A percentile compares a stretch with the other conserved stretches of the same genome.
These are phyloP conservation scores for Phaseolus coccineus DNA, from an alignment of 331 rosid species.

Conservation along the genomic window DNA sequence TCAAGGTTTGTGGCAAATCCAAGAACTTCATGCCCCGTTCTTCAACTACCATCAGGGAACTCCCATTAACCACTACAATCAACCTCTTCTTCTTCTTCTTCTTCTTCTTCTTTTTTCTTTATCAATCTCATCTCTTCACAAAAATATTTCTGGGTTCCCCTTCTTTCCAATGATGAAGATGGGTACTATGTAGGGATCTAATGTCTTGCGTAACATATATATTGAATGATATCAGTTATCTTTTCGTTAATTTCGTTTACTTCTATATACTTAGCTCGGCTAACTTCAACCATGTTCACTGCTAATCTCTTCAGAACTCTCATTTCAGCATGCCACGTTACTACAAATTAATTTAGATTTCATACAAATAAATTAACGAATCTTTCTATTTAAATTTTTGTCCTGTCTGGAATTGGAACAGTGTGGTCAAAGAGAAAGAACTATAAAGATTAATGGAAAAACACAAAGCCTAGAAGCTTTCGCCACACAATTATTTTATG, in stretches of 20 bases:
- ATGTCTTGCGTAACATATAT: conserved; percentile 4
- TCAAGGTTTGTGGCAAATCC: conserved; percentile 76
- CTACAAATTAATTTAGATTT: neutral
- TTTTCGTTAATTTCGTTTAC: neutral
- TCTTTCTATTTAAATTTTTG: neutral
- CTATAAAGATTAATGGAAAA: neutral
- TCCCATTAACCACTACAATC: conserved; percentile 25
- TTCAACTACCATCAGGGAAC: conserved; percentile 35
- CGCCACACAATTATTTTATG: neutral
- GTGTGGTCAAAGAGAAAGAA: conserved; percentile 3
- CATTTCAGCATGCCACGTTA: neutral
- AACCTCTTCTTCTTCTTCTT: neutral
- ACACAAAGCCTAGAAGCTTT: conserved; percentile 8
- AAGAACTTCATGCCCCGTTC: conserved; percentile 44
- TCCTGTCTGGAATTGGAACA: neutral
- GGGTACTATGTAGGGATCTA: conserved; percentile 18
- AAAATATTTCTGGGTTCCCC: neutral
- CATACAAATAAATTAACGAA: neutral
- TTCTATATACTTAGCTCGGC: neutral
- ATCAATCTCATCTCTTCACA: neutral
- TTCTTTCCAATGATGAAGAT: neutral
- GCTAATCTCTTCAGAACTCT: neutral
- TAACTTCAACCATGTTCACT: neutral
- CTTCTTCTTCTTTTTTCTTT: neutral
- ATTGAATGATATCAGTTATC: neutral